These are phyloP conservation scores for Kalanchoe fedtschenkoi DNA, from an alignment of 164 flowering plant species.

Conservation along the genomic window DNA sequence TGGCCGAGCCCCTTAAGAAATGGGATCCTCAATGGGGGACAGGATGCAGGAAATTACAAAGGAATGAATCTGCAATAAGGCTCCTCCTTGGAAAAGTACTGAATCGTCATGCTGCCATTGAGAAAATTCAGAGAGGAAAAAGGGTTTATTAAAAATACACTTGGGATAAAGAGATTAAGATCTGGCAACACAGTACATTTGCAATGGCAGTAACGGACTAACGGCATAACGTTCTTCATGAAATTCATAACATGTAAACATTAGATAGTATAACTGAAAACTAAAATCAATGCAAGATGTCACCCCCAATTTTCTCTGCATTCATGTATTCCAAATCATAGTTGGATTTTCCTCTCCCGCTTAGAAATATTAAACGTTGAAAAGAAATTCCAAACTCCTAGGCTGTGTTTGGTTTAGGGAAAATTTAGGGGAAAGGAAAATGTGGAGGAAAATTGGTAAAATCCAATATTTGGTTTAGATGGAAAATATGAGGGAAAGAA, in stretches of 20 bases:
- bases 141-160: neutral
- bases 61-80: constrained; percentile 45
- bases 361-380: neutral
- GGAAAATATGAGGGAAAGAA: too few relatives aligned
- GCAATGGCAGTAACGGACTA: too few relatives aligned
- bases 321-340: neutral
- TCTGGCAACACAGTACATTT: neutral
- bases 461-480: too few relatives aligned
- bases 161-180: neutral
- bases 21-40: constrained; percentile 37
- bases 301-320: too few relatives aligned
- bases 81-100: constrained; percentile 82
- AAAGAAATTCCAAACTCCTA: neutral
- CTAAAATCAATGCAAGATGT: too few relatives aligned
- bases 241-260: too few relatives aligned
- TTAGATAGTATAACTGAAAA: too few relatives aligned
- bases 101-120: constrained; percentile 57
- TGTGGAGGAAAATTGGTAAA: too few relatives aligned
- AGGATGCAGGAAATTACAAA: constrained; percentile 49
- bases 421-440: too few relatives aligned
- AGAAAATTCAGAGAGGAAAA: too few relatives aligned
- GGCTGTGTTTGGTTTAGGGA: too few relatives aligned
- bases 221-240: too few relatives aligned
- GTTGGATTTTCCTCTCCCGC: neutral
- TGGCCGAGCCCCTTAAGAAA: constrained; percentile 64